A percentile compares a stretch with the other conserved stretches of the same genome.
Conservation (phyloP, 2,329 filamentous ascomycete species). For the Pseudopyrenochaeta lycopersici region DNA sequence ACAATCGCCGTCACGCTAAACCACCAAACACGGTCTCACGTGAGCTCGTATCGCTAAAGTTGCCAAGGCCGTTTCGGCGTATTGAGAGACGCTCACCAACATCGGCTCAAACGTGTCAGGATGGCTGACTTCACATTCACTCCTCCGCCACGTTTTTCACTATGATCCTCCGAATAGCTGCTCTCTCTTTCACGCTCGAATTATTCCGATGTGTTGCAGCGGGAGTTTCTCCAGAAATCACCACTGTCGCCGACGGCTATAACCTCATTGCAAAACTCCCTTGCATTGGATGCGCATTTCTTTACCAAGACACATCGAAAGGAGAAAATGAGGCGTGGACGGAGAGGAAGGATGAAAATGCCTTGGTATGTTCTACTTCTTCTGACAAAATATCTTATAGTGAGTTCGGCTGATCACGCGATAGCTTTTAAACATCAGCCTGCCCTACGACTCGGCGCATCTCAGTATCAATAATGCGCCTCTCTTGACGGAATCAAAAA, state of each 20-base stretch:
- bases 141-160: neutral
- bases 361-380: conserved; percentile 25
- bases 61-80: conserved; percentile 18
- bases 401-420: neutral
- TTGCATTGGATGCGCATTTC: conserved; percentile 43
- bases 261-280: conserved; percentile 44
- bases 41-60: conserved; percentile 6
- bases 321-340: conserved; percentile 36
- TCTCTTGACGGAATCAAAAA: conserved; percentile 25
- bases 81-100: conserved; percentile 6
- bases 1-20: no score
- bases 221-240: conserved; percentile 41
- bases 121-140: neutral
- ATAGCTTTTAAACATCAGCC: conserved; percentile 42
- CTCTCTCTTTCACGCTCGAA: conserved; percentile 7
- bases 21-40: conserved; percentile 11
- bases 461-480: conserved; percentile 37
- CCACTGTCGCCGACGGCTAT: conserved; percentile 40
- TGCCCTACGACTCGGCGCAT: conserved; percentile 35
- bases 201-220: conserved; percentile 12
- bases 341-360: conserved; percentile 35
- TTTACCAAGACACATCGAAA: conserved; percentile 40
- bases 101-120: conserved; percentile 19
- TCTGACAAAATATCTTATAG: neutral
- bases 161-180: conserved; percentile 25